phyloP scores from a whole-genome alignment of 257 asterid species.

The Ocimum tenuiflorum region DNA sequence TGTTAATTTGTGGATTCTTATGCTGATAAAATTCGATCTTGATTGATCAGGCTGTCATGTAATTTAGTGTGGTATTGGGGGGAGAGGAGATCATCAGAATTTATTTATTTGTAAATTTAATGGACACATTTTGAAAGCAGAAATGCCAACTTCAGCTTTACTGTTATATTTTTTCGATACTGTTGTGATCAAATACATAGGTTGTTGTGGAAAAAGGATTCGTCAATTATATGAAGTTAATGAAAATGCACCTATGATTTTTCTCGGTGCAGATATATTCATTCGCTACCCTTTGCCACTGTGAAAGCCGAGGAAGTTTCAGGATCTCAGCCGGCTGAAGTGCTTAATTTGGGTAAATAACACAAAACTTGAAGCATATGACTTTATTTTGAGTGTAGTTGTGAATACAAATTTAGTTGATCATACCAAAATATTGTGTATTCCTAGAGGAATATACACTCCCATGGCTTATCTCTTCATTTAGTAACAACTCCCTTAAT shows the following conservation, averaged over 20 bases:
- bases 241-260: not conserved
- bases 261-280: conserved; percentile 40
- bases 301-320: conserved; percentile 68
- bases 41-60: not conserved
- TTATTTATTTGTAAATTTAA: too few relatives aligned
- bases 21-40: not conserved
- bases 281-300: conserved; percentile 66
- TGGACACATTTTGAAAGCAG: not conserved
- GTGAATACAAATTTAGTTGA: not conserved
- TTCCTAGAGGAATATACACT: not conserved
- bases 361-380: not conserved
- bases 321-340: conserved; percentile 86
- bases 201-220: not conserved
- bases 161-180: not conserved
- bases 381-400: not conserved
- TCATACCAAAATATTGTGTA: not conserved
- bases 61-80: not conserved
- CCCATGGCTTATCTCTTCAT: not conserved
- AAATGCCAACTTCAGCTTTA: not conserved
- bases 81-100: too few relatives aligned
- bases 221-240: not conserved
- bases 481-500: not conserved
- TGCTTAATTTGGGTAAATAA: conserved; percentile 65
- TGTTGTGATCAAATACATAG: not conserved
- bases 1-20: not conserved